phyloP scores from a whole-genome alignment of 306 rosid species.

The Vigna reflexopilosa region DNA sequence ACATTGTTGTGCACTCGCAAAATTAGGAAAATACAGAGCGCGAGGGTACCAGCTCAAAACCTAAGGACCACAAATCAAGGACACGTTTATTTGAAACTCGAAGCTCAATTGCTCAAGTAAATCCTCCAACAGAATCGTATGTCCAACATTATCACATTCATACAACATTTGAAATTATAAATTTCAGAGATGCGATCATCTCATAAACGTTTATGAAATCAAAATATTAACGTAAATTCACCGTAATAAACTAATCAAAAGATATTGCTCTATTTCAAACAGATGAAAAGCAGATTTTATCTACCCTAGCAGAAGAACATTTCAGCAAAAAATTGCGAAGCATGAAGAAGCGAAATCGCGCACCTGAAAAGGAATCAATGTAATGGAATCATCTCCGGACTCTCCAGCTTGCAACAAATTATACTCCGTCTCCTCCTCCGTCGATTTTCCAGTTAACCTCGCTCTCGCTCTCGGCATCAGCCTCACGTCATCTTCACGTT shows the following conservation, averaged over 20 bases:
- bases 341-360: constrained; percentile 34
- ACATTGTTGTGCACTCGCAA: constrained; percentile 84
- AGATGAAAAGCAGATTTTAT: constrained; percentile 29
- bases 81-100: constrained; percentile 24
- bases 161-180: constrained; percentile 10
- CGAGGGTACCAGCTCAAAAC: constrained; percentile 92
- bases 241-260: constrained; percentile 1
- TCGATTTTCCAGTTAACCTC: constrained; percentile 58
- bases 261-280: constrained; percentile 3
- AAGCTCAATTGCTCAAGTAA: constrained; percentile 23
- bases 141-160: constrained; percentile 24
- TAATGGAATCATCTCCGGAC: constrained; percentile 73
- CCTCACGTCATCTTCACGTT: constrained; percentile 46
- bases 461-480: constrained; percentile 53
- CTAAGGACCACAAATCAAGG: constrained; percentile 50
- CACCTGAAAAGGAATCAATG: constrained; percentile 93
- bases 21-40: constrained; percentile 83
- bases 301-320: neutral
- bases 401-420: constrained; percentile 62
- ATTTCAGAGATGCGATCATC: constrained; percentile 11
- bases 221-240: constrained; percentile 34
- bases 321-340: constrained; percentile 1
- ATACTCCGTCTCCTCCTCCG: constrained; percentile 43
- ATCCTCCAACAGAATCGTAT: constrained; percentile 15
- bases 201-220: constrained; percentile 16